These are phyloP conservation scores for Melanopsichium pennsylvanicum DNA, from an alignment of 1,284 basidiomycete genomes.

Conservation along the genomic window DNA sequence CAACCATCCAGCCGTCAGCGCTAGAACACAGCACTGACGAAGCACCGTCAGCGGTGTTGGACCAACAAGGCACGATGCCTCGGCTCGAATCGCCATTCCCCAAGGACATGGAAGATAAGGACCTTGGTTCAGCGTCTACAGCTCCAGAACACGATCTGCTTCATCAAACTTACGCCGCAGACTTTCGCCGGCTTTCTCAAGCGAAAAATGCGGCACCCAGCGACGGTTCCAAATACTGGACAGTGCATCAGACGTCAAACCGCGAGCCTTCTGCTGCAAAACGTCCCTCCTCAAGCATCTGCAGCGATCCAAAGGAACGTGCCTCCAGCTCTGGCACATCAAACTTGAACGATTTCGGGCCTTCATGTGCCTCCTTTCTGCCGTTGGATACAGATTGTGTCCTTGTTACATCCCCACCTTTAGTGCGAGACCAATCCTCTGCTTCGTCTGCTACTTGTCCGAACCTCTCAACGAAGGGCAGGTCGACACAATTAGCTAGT, in stretches of 20 bases:
- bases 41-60: too few species aligned
- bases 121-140: too few species aligned
- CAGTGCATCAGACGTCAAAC: background rate
- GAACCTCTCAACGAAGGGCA: background rate
- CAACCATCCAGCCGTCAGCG: too few species aligned
- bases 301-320: too few species aligned
- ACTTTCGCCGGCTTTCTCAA: constrained; percentile 4
- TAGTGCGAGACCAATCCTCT: background rate
- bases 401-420: background rate
- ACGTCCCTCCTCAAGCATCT: background rate
- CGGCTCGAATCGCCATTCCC: too few species aligned
- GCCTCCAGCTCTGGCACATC: too few species aligned
- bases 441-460: background rate
- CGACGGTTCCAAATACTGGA: background rate
- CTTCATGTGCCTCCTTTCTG: background rate
- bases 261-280: background rate
- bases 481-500: too few species aligned
- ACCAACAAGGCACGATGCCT: too few species aligned
- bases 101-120: too few species aligned
- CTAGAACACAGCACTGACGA: too few species aligned
- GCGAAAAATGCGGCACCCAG: background rate
- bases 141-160: background rate
- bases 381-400: background rate
- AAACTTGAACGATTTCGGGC: background rate
- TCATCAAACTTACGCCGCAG: background rate